Base-by-base conservation (phyloP, 371 early-diverging fungal species). In the Dinochytrium kinnereticum region DNA sequence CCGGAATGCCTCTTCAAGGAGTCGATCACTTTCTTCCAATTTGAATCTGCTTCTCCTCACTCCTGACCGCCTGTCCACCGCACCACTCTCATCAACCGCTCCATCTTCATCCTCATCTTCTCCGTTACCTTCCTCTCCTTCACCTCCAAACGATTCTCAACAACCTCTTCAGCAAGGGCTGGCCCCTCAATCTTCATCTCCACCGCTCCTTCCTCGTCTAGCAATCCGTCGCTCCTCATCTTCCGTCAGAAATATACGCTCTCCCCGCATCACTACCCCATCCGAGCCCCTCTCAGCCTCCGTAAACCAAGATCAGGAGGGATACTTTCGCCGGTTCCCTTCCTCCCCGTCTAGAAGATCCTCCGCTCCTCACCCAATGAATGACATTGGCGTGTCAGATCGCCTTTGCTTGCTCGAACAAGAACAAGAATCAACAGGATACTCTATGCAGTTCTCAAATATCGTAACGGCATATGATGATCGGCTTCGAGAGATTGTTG, bases 391-490 rank as follows among this genome's bases (percentile, higher is more conserved):
- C 57, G 5, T n/a, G 5, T 7, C 57, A 10, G 30, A 57, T 30
- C 57, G 57, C 7, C 57, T 30, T 5, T 15, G 57, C 13, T 15
- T 61, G 15, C 49, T n/a, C 19, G 44, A 44, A 13, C 13, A 19
- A 7, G 77, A 55, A 19, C 17, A 55, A 7, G 21, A 24, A 19
- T n/a, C n/a, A n/a, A n/a, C n/a, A n/a, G 57, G 26, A 26, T 55
- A 55, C 24, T 7, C 70, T 30, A 37, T 64, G 17, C 34, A 68
- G 59, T 76, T 65, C 44, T 64, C 57, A 33, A 69, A 69, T 1
- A 76, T 76, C 37, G 70, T 59, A 40, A 50, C 30, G n/a, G 77
- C 70, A 1, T 76, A 69, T 57, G 77, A 76, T 33, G 77, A 76
- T 37, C 68, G 77, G 1, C 65, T 76, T 13, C 59, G 73, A 13